Evolutionary conservation across 1,139 yeast genomes (phyloP).

Genomic region (Starmera stellimalicola): DNA sequence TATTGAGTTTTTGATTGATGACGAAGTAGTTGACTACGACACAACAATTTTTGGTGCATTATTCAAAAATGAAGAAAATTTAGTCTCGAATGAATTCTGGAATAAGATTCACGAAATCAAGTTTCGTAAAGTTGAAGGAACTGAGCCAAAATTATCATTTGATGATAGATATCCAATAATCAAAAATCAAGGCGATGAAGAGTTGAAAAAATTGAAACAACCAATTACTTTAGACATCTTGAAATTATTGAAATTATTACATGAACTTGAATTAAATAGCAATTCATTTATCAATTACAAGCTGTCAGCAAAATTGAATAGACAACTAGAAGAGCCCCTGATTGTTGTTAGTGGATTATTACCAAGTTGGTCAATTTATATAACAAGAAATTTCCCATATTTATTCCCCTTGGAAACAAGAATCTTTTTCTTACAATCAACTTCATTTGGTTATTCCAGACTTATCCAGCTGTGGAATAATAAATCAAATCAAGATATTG

Average conservation of each 20-base stretch:
- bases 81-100: conserved; percentile 46
- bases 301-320: conserved; percentile 73
- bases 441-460: conserved; percentile 88
- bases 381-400: conserved; percentile 70
- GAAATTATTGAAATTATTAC: conserved; percentile 44
- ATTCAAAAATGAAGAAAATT: conserved; percentile 34
- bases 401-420: conserved; percentile 80
- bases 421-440: conserved; percentile 68
- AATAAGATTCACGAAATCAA: conserved; percentile 41
- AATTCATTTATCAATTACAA: conserved; percentile 63
- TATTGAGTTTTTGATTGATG: conserved; percentile 56
- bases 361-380: conserved; percentile 76
- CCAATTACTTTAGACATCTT: conserved; percentile 40
- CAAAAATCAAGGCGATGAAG: conserved; percentile 28
- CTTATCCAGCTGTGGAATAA: conserved; percentile 72
- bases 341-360: conserved; percentile 81
- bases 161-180: conserved; percentile 24
- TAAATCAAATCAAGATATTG: conserved; percentile 36
- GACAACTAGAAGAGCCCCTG: conserved; percentile 86
- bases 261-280: conserved; percentile 20
- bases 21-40: conserved; percentile 52
- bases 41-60: conserved; percentile 79
- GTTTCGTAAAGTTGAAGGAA: conserved; percentile 36
- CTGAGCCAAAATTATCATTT: conserved; percentile 8
- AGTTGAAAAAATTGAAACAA: conserved; percentile 28